Conservation (phyloP, 139 green algal species). For the Coelastrella sp. region DNA sequence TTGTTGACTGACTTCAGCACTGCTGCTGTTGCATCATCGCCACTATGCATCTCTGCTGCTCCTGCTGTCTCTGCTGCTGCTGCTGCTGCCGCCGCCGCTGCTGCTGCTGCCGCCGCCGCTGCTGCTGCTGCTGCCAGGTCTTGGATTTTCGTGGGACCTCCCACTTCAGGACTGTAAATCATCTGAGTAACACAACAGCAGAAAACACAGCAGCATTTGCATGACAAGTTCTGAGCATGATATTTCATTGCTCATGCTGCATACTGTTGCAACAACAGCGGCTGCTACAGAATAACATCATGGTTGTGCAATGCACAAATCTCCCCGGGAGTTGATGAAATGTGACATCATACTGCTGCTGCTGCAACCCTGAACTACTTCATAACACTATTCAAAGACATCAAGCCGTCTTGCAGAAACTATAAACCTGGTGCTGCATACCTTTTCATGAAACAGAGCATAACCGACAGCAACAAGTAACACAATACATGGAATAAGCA, state of each 20-base stretch:
- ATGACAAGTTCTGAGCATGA: background rate
- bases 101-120: background rate
- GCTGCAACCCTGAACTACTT: too few relatives aligned
- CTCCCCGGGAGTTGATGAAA: too few relatives aligned
- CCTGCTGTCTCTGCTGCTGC: background rate
- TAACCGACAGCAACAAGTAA: too few relatives aligned
- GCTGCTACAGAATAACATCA: background rate
- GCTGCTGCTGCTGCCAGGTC: conserved; percentile 12
- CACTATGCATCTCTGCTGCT: too few relatives aligned
- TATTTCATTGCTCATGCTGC: background rate
- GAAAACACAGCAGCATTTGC: background rate
- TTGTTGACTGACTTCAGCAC: background rate
- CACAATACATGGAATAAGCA: too few relatives aligned
- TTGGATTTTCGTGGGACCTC: background rate
- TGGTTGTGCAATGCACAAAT: too few relatives aligned
- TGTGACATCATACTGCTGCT: too few relatives aligned
- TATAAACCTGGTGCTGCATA: too few relatives aligned
- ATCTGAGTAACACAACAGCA: background rate
- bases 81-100: background rate
- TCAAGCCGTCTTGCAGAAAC: too few relatives aligned
- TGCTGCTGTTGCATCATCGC: conserved; percentile 13
- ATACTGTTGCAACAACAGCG: background rate
- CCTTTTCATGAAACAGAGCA: too few relatives aligned
- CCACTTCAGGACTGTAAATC: conserved; percentile 28
- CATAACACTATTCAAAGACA: too few relatives aligned